Evolutionary conservation across 306 rosid species (phyloP), one percentile per base, ranked within the genome.

Genomic region (Astragalus glycyphyllos): DNA sequence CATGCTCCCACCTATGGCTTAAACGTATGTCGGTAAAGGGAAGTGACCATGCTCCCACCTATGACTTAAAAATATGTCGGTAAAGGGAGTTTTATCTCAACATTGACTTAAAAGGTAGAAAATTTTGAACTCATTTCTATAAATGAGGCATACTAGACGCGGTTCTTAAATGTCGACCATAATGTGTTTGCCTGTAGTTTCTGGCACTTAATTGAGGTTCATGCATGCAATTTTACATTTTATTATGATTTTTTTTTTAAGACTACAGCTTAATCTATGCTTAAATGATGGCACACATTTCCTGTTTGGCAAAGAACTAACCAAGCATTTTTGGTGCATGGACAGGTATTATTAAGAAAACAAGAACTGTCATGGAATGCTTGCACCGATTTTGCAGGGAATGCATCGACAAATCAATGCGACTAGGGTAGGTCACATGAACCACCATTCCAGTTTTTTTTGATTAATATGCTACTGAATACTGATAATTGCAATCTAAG

Each of bases 281-380:
- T 63, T 45, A 38, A 58, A 41, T 73, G 14, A 38, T 59, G 47
- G 10, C 20, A 32, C 55, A 31, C 51, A 40, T 64, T 62, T 74
- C 69, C 61, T 48, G 29, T 56, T 62, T 53, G 26, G 38, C 51
- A 16, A 60, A 26, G 49, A 72, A 65, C 48, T 81, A 32, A 76
- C 72, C 13, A 13, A 14, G 16, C n/a, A 38, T 8, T 59, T 68
- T 51, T 32, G 6, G 32, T 76, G 64, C 48, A 53, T 72, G 54
- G 44, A 77, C 82, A 83, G 98, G 98, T 32, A 92, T 92, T 63
- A 92, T 92, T 51, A 92, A 90, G 87, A 92, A 92, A 79, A 92
- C 98, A 31, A 82, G 98, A 69, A 92, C 98, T 57, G 98, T 92
- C 26, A 92, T 92, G 98, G 98, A 92, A 85, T 92, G 98, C 83